Evolutionary conservation across 2,329 filamentous ascomycete species (phyloP).

Genomic region (Sphaerulina populicola): DNA sequence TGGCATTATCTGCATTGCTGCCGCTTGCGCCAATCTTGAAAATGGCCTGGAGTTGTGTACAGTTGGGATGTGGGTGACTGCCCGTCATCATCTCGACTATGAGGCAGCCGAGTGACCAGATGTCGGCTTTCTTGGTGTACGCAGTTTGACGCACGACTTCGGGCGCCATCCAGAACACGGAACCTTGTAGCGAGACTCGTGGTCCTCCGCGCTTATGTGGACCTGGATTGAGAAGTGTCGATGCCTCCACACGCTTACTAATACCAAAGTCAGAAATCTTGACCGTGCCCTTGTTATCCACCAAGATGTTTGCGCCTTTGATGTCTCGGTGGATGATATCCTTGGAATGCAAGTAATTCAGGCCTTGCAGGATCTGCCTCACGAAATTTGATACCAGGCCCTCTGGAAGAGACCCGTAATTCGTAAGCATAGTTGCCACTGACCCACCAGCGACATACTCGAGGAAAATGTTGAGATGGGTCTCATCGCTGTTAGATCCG

Average conservation of each 20-base stretch:
- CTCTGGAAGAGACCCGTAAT: conserved; percentile 90
- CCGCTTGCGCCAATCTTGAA: conserved; percentile 88
- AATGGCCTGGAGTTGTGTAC: conserved; percentile 92
- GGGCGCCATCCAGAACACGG: conserved; percentile 99
- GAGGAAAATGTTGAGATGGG: conserved; percentile 97
- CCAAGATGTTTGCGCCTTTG: conserved; percentile 96
- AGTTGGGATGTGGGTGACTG: conserved; percentile 90
- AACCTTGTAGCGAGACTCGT: conserved; percentile 78
- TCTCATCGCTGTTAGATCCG: conserved; percentile 82
- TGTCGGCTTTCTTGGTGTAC: conserved; percentile 96
- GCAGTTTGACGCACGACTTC: conserved; percentile 97
- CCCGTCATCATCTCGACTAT: conserved; percentile 99
- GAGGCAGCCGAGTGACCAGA: conserved; percentile 93
- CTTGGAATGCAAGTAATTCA: conserved; percentile 85
- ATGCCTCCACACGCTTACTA: conserved; percentile 91
- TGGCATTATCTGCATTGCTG: conserved; percentile 47
- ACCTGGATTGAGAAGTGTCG: conserved; percentile 58
- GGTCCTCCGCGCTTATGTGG: conserved; percentile 48
- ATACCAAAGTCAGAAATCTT: conserved; percentile 99
- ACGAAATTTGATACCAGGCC: conserved; percentile 94
- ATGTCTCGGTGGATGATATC: conserved; percentile 99
- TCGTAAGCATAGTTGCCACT: conserved; percentile 96
- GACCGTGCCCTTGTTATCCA: conserved; percentile 97
- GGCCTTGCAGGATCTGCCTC: conserved; percentile 82
- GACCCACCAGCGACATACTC: conserved; percentile 97